phyloP scores from a whole-genome alignment of 1,284 basidiomycete species.

The Trichosporon inkin region DNA sequence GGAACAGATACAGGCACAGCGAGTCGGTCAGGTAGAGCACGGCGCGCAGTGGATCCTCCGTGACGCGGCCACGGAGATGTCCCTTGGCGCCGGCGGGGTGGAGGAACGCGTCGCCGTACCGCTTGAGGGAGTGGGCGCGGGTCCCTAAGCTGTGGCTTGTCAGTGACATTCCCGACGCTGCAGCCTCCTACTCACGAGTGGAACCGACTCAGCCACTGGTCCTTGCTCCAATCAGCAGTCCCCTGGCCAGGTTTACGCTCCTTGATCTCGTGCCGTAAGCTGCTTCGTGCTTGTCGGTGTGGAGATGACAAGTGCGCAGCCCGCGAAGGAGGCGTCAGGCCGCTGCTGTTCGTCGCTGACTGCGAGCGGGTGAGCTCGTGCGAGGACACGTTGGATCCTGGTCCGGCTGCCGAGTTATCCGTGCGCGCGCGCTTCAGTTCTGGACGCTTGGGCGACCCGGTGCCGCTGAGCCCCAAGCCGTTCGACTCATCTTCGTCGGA shows the following conservation, averaged over 20 bases:
- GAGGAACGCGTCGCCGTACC: constrained; percentile 42
- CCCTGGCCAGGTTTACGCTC: constrained; percentile 8
- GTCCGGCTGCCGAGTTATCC: neutral
- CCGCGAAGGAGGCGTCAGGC: constrained; percentile 12
- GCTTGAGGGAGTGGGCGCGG: constrained; percentile 38
- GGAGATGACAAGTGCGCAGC: constrained; percentile 7
- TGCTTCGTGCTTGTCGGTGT: constrained; percentile 15
- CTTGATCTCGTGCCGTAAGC: constrained; percentile 24
- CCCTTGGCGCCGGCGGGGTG: constrained; percentile 26
- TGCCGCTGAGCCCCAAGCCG: constrained; percentile 29
- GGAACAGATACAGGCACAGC: constrained; percentile 52
- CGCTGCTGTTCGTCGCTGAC: constrained; percentile 6
- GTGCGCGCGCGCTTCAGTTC: constrained; percentile 22
- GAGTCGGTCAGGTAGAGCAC: constrained; percentile 53
- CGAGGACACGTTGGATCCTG: neutral
- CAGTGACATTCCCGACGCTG: neutral
- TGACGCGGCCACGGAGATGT: constrained; percentile 24
- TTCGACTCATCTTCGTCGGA: constrained; percentile 1
- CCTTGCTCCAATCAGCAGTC: constrained; percentile 22
- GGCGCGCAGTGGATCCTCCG: constrained; percentile 40
- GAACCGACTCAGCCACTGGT: constrained; percentile 17
- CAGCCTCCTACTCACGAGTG: constrained; percentile 5
- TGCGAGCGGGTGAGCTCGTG: constrained; percentile 12
- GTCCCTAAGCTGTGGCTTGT: constrained; percentile 20
- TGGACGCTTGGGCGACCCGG: constrained; percentile 9